These are phyloP conservation scores for Melastoma candidum DNA, from an alignment of 441 rosid species.

Conservation along the genomic window DNA sequence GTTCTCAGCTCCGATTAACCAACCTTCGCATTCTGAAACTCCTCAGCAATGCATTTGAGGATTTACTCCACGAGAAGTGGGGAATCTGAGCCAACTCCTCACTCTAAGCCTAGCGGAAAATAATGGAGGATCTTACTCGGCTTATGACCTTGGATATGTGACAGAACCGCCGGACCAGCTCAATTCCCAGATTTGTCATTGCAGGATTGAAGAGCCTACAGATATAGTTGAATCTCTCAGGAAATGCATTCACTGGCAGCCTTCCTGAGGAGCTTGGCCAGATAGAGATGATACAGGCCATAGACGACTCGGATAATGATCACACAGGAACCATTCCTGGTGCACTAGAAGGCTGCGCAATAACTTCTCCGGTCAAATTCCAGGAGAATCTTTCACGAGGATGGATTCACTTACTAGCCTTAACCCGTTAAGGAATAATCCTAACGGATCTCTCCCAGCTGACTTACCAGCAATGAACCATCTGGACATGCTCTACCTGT, in stretches of 20 bases:
- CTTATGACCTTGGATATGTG: conserved; percentile 60
- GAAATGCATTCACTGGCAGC: conserved; percentile 45
- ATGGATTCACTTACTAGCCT: conserved; percentile 36
- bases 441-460: conserved; percentile 47
- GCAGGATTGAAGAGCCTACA: conserved; percentile 39
- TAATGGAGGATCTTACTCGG: conserved; percentile 30
- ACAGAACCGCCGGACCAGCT: conserved; percentile 49
- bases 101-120: conserved; percentile 38
- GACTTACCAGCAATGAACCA: conserved; percentile 34
- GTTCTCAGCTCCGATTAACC: conserved; percentile 40
- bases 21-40: conserved; percentile 31
- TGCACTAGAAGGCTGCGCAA: conserved; percentile 48
- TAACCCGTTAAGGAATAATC: conserved; percentile 52
- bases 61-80: conserved; percentile 51
- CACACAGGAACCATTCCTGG: conserved; percentile 61
- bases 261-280: conserved; percentile 62
- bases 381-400: conserved; percentile 29
- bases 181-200: conserved; percentile 34
- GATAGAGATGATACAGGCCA: conserved; percentile 56
- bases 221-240: conserved; percentile 53
- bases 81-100: conserved; percentile 41
- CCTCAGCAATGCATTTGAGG: conserved; percentile 39
- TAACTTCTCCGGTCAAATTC: conserved; percentile 47
- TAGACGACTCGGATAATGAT: conserved; percentile 64
- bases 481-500: conserved; percentile 53